phyloP scores from a whole-genome alignment of 73 alveolate genomes.

The Symbiodinium natans region DNA sequence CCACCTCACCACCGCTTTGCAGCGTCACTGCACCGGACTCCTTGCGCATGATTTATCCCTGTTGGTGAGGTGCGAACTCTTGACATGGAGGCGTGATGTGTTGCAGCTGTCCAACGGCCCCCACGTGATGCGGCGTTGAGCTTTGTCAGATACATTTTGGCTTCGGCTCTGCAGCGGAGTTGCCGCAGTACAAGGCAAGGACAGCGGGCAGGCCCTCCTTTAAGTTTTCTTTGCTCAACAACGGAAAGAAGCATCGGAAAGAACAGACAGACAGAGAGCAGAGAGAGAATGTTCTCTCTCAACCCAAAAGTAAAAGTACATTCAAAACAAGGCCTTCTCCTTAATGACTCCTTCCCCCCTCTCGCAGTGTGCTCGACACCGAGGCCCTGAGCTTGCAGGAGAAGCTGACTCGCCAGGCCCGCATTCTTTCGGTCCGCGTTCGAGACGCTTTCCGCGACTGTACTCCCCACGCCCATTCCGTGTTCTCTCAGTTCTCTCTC shows the following conservation, averaged over 20 bases:
- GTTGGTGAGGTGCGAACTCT: not conserved
- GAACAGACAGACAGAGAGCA: too few species aligned
- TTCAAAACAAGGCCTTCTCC: too few species aligned
- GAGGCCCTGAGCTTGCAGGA: not conserved
- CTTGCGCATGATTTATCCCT: too few species aligned
- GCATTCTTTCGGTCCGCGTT: not conserved
- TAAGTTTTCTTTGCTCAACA: not conserved
- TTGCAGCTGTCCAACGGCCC: not conserved
- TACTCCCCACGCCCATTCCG: too few species aligned
- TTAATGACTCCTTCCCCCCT: not conserved
- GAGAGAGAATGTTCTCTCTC: too few species aligned
- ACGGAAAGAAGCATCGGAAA: not conserved
- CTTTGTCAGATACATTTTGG: slow-evolving; percentile 71
- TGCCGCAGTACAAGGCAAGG: slow-evolving; percentile 45
- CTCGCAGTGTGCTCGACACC: not conserved
- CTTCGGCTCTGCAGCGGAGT: slow-evolving; percentile 43
- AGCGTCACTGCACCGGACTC: too few species aligned
- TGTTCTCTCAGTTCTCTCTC: too few species aligned
- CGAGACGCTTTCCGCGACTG: too few species aligned
- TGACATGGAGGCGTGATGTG: slow-evolving; percentile 50
- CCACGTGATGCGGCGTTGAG: not conserved
- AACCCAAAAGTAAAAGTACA: too few species aligned
- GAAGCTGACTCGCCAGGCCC: not conserved
- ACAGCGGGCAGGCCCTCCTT: not conserved
- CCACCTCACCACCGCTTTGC: too few species aligned